Percentiles rank a stretch among this genome's conserved stretches.
Evolutionary conservation across 2,329 filamentous ascomycete species (phyloP).

Genomic region (Teratosphaeria nubilosa): DNA sequence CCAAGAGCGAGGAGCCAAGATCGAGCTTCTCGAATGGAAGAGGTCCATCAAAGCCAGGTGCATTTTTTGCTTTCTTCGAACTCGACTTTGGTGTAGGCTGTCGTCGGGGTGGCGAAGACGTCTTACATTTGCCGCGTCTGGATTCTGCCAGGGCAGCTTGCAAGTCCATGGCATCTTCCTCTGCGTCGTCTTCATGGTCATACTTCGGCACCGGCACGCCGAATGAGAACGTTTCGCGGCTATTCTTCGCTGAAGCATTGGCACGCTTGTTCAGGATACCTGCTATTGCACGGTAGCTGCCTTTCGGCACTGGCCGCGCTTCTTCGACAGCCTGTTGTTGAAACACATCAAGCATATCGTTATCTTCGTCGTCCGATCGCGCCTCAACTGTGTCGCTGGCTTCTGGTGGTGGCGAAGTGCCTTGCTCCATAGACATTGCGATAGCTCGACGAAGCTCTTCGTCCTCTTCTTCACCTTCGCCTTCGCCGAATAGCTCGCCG

Average conservation of each 20-base stretch:
- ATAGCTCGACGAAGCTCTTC: constrained; percentile 75
- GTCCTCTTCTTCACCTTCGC: constrained; percentile 47
- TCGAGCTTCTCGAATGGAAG: constrained; percentile 78
- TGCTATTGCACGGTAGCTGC: constrained; percentile 51
- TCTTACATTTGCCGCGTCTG: constrained; percentile 34
- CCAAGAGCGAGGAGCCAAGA: constrained; percentile 52
- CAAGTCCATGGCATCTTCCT: constrained; percentile 70
- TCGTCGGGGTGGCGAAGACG: constrained; percentile 6
- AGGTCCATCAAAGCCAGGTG: constrained; percentile 59
- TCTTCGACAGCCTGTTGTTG: constrained; percentile 35
- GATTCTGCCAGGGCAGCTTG: constrained; percentile 65
- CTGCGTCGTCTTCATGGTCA: constrained; percentile 41
- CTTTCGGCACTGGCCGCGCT: constrained; percentile 34
- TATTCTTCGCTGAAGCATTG: constrained; percentile 45
- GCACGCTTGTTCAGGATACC: constrained; percentile 65
- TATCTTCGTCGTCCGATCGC: constrained; percentile 19
- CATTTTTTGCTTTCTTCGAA: constrained; percentile 39
- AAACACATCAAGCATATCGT: constrained; percentile 34
- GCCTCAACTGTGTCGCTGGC: constrained; percentile 40
- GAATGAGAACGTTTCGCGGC: constrained; percentile 28
- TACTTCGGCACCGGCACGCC: constrained; percentile 21
- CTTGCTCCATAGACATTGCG: constrained; percentile 64
- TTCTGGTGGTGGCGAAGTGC: constrained; percentile 38
- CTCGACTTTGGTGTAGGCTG: constrained; percentile 18
- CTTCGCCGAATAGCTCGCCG: constrained; percentile 50